Evolutionary conservation across 2,329 filamentous ascomycete species (phyloP), one percentile per base, ranked within the genome.

Genomic region (Lasiodiplodia hormozganensis): DNA sequence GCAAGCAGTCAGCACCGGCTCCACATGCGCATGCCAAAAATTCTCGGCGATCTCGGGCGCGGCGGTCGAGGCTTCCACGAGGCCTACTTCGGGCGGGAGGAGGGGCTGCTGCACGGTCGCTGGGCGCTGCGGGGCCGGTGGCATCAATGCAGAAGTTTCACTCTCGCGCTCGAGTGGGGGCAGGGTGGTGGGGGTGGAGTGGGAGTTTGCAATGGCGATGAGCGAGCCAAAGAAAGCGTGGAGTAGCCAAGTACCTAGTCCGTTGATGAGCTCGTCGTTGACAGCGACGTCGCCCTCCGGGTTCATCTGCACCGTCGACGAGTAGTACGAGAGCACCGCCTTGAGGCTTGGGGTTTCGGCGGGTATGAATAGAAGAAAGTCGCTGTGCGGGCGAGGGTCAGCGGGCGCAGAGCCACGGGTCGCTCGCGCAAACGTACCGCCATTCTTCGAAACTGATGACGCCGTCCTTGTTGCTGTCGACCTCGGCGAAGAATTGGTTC

Each of bases 221-320:
- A 95, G 86, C 78, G 90, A 90, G 82, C 91, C 91, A 85, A 94
- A 92, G 75, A 94, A 85, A 82, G 87, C 85, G 80, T 88, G 86
- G 87, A 94, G 87, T 83, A 88, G 89, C 79, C 85, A 86, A 88
- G 87, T 97, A 97, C 95, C 95, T 94, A 97, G 85, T 83, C 94
- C 92, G 86, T 97, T 89, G 77, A 97, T 88, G 77, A 97, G 88
- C 79, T 97, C 93, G 83, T 97, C 94, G 84, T 90, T 93, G 75
- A 98, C 90, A 75, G 92, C 87, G 73, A 96, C 96, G 83, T 98
- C 96, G 80, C 96, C 96, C 85, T 99, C 96, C 70, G 93, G 86
- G 76, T 93, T 97, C 78, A 99, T 86, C 80, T 92, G 94, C 77
- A 96, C 90, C 73, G 95, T 92, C 60, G 93, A 91, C 69, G 92